phyloP scores from a whole-genome alignment of 1,284 basidiomycete genomes.

The Boletus semigastroideus region DNA sequence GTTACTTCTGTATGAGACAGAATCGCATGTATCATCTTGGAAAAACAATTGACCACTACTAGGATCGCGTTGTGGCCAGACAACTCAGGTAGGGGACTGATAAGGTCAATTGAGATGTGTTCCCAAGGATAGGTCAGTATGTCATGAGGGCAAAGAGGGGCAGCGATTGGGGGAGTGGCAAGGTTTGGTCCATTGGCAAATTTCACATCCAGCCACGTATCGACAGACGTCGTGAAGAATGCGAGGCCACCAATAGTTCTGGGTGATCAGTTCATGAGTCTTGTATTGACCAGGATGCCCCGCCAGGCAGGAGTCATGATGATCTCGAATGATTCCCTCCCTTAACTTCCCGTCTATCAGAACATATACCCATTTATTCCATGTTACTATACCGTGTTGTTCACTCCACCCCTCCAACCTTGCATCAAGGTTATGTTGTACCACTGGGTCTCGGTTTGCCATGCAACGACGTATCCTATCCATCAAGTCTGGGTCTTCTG shows the following conservation, averaged over 20 bases:
- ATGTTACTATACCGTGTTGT: too few relatives aligned
- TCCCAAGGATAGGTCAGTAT: background rate
- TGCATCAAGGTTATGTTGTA: too few relatives aligned
- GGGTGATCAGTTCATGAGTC: conserved; percentile 35
- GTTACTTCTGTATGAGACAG: background rate
- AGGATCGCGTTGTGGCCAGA: background rate
- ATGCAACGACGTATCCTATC: too few relatives aligned
- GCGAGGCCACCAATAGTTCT: conserved; percentile 46
- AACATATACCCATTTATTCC: too few relatives aligned
- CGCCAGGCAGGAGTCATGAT: too few relatives aligned
- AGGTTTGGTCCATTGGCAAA: conserved; percentile 37
- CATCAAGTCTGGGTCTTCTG: too few relatives aligned
- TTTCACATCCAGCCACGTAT: conserved; percentile 41
- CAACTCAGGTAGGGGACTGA: background rate
- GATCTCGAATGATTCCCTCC: too few relatives aligned
- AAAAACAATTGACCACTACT: background rate
- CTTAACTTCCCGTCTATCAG: too few relatives aligned
- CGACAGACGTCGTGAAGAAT: conserved; percentile 29
- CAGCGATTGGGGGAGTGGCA: background rate
- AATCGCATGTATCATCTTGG: background rate
- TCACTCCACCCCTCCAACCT: too few relatives aligned
- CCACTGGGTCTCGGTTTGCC: too few relatives aligned
- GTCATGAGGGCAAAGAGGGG: background rate
- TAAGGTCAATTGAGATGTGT: background rate
- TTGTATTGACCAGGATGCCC: too few relatives aligned